Evolutionary conservation across 257 asterid species (phyloP).

Genomic region (Ocimum tenuiflorum): DNA sequence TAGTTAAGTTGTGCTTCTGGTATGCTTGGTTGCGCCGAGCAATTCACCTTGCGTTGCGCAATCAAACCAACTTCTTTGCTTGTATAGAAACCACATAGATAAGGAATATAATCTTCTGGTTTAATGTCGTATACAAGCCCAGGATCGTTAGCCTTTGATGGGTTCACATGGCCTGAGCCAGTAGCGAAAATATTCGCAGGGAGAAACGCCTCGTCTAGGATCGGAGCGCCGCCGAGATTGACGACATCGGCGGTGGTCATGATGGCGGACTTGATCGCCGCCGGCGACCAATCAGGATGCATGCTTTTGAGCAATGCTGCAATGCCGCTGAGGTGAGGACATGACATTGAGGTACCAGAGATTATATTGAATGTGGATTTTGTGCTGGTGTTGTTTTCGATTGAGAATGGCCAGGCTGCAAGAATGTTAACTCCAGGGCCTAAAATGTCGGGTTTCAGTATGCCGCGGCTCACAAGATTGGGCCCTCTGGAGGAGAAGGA

Average conservation of each 20-base stretch:
- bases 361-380: slow-evolving; percentile 18
- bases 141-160: slow-evolving; percentile 18
- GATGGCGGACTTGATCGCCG: background rate
- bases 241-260: slow-evolving; percentile 25
- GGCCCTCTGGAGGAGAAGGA: slow-evolving; percentile 16
- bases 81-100: slow-evolving; percentile 17
- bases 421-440: slow-evolving; percentile 1
- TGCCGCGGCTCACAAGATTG: background rate
- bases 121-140: slow-evolving; percentile 20
- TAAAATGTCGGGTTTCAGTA: slow-evolving; percentile 19
- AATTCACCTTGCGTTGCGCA: background rate
- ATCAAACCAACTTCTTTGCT: background rate
- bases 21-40: background rate
- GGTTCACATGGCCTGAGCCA: slow-evolving; percentile 30
- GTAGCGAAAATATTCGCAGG: slow-evolving; percentile 23
- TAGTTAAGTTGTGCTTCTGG: slow-evolving; percentile 14
- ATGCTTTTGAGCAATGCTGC: slow-evolving; percentile 8
- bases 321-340: background rate
- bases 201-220: slow-evolving; percentile 9
- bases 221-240: background rate
- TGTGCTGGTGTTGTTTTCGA: background rate
- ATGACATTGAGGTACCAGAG: slow-evolving; percentile 28
- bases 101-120: no score
- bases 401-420: background rate
- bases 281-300: slow-evolving; percentile 29